Evolutionary conservation across 371 early-diverging fungal species (phyloP), one percentile per base, ranked within the genome.

Genomic region (Mortierella sp.): DNA sequence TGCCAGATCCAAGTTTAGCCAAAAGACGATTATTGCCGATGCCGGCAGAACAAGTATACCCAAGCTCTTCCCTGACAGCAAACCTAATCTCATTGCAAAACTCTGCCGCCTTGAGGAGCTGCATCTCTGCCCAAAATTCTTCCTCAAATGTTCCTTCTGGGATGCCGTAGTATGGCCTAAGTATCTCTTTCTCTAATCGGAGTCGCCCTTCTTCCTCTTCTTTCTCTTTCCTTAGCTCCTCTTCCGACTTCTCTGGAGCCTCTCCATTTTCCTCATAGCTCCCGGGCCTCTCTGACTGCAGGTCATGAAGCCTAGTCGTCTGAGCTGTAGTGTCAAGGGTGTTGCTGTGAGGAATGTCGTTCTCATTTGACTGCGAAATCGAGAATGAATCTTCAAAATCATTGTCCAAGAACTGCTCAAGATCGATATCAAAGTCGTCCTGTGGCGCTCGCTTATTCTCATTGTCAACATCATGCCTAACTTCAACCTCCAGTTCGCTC

Each of bases 11-110:
- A 10, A 98, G 81, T 73, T 98, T 98, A 2, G 97, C 94, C 20
- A 96, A 83, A 0, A 90, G 90, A 65, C 93, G 95, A 83, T 94
- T 95, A 78, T 94, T 94, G 1, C 96, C 92, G 37, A 98, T 91
- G 8, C 96, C 97, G 5, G 96, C 93, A 18, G 94, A 94, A 30
- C 94, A 95, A 2, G 94, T 94, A 73, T 94, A 97, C 1, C 90
- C 86, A 0, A 97, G 88, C 72, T 94, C 92, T 20, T 90, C 86
- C 49, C 73, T 88, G 6, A 98, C 83, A 8, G 89, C 83, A 43
- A 84, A 72, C 18, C 97, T 89, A 22, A 97, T 88, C 32, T 91
- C 86, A n/a, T 72, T 77, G 24, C 92, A 89, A 39, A 96, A 73
- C 43, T 88, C 87, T 3, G 97, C 95, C 1, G 91, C 97, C 5